A percentile compares a stretch with the other conserved stretches of the same genome.
Conservation (phyloP, 768 basidiomycete genomes). For the Mycena rebaudengoi region DNA sequence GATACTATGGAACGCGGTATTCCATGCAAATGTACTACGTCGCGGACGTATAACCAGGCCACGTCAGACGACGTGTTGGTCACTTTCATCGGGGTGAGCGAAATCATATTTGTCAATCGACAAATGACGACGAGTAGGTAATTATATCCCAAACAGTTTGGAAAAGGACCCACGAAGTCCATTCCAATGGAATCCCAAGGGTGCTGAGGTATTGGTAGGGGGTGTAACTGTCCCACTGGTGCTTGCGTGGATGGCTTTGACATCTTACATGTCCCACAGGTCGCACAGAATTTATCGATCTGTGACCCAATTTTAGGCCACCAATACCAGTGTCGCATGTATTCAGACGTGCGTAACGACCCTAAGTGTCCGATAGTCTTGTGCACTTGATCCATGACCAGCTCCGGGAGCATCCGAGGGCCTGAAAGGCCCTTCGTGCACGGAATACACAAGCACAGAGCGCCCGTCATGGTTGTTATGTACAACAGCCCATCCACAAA, state of each 20-base stretch:
- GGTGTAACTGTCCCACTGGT: not conserved
- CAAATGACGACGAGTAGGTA: no score
- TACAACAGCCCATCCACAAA: not conserved
- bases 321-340: constrained; percentile 37
- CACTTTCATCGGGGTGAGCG: no score
- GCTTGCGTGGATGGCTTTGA: not conserved
- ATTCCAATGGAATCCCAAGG: no score
- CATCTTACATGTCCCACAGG: not conserved
- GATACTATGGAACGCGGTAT: no score
- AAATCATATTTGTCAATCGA: no score
- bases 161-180: no score
- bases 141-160: no score
- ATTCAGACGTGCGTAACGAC: constrained; percentile 26
- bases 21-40: no score
- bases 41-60: no score
- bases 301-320: not conserved
- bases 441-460: not conserved
- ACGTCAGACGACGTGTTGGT: no score
- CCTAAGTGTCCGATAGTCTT: constrained; percentile 34
- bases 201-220: not conserved
- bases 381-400: constrained; percentile 27
- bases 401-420: not conserved
- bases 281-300: not conserved
- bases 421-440: not conserved
- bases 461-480: not conserved